These are phyloP conservation scores for Pythium dissimile DNA, from an alignment of 352 stramenopile genomes.

Conservation along the genomic window DNA sequence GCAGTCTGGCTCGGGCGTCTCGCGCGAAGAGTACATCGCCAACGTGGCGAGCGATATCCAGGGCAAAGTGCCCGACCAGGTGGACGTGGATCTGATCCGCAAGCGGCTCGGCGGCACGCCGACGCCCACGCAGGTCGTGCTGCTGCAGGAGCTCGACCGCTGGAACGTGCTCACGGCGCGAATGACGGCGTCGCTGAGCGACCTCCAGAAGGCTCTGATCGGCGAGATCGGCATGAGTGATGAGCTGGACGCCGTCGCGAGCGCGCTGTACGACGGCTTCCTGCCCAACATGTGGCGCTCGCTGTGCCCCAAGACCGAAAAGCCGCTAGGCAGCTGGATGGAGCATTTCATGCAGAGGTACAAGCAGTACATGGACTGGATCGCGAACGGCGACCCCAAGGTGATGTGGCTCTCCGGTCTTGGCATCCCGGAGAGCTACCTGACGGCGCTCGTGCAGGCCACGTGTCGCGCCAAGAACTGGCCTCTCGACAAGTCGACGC, in stretches of 20 bases:
- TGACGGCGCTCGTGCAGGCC: slow-evolving; percentile 94
- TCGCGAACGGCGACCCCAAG: slow-evolving; percentile 83
- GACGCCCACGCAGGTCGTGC: slow-evolving; percentile 88
- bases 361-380: slow-evolving; percentile 91
- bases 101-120: slow-evolving; percentile 73
- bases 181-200: slow-evolving; percentile 83
- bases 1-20: slow-evolving; percentile 69
- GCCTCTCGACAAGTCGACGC: slow-evolving; percentile 93
- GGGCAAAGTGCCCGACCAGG: slow-evolving; percentile 84
- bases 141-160: slow-evolving; percentile 94
- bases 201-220: slow-evolving; percentile 91
- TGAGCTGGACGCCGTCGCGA: slow-evolving; percentile 90
- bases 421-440: slow-evolving; percentile 94
- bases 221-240: slow-evolving; percentile 97
- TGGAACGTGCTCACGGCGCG: slow-evolving; percentile 90
- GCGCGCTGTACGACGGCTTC: slow-evolving; percentile 92
- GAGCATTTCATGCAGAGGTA: slow-evolving; percentile 88
- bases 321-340: slow-evolving; percentile 96
- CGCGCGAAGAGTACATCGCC: slow-evolving; percentile 92
- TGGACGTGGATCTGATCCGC: slow-evolving; percentile 87
- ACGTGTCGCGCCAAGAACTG: slow-evolving; percentile 93
- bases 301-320: slow-evolving; percentile 91
- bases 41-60: slow-evolving; percentile 90
- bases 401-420: slow-evolving; percentile 95
- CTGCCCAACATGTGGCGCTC: slow-evolving; percentile 89